These are phyloP conservation scores for Psilocybe cyanescens DNA, from an alignment of 768 basidiomycete species.

Conservation along the genomic window DNA sequence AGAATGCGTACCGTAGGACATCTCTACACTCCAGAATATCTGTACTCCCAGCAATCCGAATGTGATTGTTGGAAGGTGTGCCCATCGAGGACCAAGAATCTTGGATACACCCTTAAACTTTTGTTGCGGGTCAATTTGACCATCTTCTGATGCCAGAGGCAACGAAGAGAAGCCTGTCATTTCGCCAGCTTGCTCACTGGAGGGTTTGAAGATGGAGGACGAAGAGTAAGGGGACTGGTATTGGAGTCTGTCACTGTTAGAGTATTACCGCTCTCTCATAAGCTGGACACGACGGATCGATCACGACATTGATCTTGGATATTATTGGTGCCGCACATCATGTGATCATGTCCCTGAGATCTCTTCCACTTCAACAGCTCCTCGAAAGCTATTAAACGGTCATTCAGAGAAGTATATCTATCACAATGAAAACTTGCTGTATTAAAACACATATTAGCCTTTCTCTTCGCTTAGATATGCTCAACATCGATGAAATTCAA, in stretches of 20 bases:
- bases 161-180: conserved; percentile 60
- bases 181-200: background rate
- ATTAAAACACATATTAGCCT: too few species aligned
- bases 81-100: conserved; percentile 71
- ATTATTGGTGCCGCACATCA: too few species aligned
- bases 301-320: too few species aligned
- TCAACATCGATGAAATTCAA: too few species aligned
- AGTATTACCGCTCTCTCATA: too few species aligned
- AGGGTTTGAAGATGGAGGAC: background rate
- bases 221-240: background rate
- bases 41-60: conserved; percentile 84
- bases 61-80: conserved; percentile 71
- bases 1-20: conserved; percentile 74
- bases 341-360: too few species aligned
- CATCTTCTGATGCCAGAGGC: conserved; percentile 48
- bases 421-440: too few species aligned
- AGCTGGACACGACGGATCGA: too few species aligned
- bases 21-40: conserved; percentile 93
- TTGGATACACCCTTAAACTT: conserved; percentile 56
- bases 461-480: too few species aligned
- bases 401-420: too few species aligned
- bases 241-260: background rate
- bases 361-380: too few species aligned
- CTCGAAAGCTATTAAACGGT: too few species aligned
- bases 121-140: conserved; percentile 31